Conservation (phyloP, 129 eudicot species). For the Logfia minima region DNA sequence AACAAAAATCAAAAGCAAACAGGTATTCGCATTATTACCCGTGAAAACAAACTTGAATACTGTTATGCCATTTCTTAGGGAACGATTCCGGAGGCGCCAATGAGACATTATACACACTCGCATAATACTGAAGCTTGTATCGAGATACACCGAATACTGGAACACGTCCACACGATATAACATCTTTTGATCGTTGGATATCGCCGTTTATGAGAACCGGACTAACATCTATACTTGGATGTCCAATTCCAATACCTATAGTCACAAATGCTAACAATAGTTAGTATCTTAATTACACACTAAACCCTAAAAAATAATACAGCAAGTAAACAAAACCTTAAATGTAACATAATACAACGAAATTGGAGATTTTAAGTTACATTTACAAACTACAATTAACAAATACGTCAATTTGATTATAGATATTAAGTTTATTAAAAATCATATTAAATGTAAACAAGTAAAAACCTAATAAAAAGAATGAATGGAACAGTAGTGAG, state of each 20-base stretch:
- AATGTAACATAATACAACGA: background rate
- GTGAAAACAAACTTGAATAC: conserved; percentile 73
- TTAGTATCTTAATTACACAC: conserved; percentile 23
- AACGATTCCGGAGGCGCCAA: conserved; percentile 67
- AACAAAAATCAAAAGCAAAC: too few species aligned
- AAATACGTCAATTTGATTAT: background rate
- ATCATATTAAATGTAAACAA: background rate
- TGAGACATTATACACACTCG: conserved; percentile 50
- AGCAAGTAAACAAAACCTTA: background rate
- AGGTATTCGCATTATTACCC: conserved; percentile 28
- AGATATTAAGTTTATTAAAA: background rate
- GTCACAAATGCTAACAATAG: background rate
- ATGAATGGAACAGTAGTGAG: background rate
- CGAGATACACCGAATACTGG: conserved; percentile 59
- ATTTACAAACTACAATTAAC: background rate
- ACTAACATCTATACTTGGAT: conserved; percentile 45
- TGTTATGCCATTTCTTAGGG: conserved; percentile 59
- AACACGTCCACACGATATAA: conserved; percentile 60
- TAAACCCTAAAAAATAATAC: background rate
- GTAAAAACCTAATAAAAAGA: background rate
- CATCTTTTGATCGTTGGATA: conserved; percentile 43
- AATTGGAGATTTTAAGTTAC: background rate
- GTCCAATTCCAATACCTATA: conserved; percentile 53
- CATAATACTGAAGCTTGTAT: conserved; percentile 61
- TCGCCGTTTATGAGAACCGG: conserved; percentile 27